Evolutionary conservation across 768 basidiomycete genomes (phyloP), one percentile per base, ranked within the genome.

Genomic region (Kwoniella bestiolae): DNA sequence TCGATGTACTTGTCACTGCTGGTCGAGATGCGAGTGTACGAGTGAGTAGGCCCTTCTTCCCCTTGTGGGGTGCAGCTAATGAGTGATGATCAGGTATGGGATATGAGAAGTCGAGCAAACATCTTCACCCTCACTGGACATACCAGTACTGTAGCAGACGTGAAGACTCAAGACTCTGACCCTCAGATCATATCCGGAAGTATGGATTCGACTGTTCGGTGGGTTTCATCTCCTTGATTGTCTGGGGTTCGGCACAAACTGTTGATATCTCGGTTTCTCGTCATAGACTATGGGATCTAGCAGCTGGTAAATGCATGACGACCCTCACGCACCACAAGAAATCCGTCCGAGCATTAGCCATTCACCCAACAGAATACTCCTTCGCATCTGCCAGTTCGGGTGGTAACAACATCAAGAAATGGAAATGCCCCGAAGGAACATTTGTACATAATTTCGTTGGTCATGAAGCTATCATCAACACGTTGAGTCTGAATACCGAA

Each of bases 381-480:
- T 99, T 99, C 76, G 96, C 94, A 2, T 90, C 90, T 3, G 96
- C 91, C 53, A 94, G 92, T 26, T 91, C 95, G 0, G 96, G 96
- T n/a, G 96, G 94, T 0, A 97, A 97, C 84, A 98, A 98, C 81
- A 97, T 99, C 84, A 99, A 99, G 79, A 98, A 98, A 81, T 99
- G 95, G 95, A 96, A 95, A 75, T 97, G 93, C 73, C 96, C 96
- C 5, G 92, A 97, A 69, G 96, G 96, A 50, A 81, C 87, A 2
- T 98, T 99, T 70, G 95, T 98, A 3, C 92, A 91, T 85, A 99
- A 97, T 82, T 96, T 98, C 80, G 84, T 87, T 47, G 96, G 96
- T 0, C 96, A 98, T 80, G 93, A 96, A 67, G 92, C 94, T 2
- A 97, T 98, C 82, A 92, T 99, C 85, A 99, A 99, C 81, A 94